phyloP scores from a whole-genome alignment of 805 yeast genomes.

The Pichia nanzhaoensis region DNA sequence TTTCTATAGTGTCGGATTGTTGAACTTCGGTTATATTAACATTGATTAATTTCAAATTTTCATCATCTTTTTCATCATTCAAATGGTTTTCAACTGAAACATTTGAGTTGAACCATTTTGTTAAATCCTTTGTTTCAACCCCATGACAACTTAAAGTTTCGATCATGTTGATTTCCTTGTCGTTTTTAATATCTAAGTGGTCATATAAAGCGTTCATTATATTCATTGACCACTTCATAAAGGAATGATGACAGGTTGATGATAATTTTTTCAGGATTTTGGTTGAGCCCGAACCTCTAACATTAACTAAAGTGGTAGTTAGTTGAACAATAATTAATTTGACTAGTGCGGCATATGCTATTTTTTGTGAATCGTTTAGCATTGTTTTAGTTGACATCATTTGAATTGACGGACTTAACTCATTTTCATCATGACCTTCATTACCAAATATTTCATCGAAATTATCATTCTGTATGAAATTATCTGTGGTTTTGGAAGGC shows the following conservation, averaged over 20 bases:
- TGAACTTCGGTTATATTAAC: slow-evolving; percentile 27
- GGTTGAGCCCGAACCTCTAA: slow-evolving; percentile 46
- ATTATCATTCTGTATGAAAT: slow-evolving; percentile 19
- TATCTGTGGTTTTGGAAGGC: slow-evolving; percentile 10
- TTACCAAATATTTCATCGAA: slow-evolving; percentile 17
- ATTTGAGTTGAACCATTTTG: slow-evolving; percentile 44
- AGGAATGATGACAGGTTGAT: slow-evolving; percentile 56
- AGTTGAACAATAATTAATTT: slow-evolving; percentile 70
- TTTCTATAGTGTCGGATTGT: slow-evolving; percentile 33
- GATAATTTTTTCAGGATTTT: slow-evolving; percentile 56
- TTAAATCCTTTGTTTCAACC: slow-evolving; percentile 63
- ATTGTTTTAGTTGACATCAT: slow-evolving; percentile 73
- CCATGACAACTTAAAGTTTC: slow-evolving; percentile 83
- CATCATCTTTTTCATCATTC: slow-evolving; percentile 17
- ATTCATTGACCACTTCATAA: slow-evolving; percentile 78
- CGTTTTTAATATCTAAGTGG: slow-evolving; percentile 67
- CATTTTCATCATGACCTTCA: slow-evolving; percentile 29
- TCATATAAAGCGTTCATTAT: slow-evolving; percentile 66
- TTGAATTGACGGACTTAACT: slow-evolving; percentile 50
- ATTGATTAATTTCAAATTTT: slow-evolving; percentile 17
- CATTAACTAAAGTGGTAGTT: slow-evolving; percentile 69
- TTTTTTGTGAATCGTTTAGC: slow-evolving; percentile 75
- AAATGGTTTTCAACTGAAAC: slow-evolving; percentile 46
- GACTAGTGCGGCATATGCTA: slow-evolving; percentile 85
- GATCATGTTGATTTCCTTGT: slow-evolving; percentile 77